Conservation (phyloP, 768 basidiomycete species). For the Tulasnella sp. region DNA sequence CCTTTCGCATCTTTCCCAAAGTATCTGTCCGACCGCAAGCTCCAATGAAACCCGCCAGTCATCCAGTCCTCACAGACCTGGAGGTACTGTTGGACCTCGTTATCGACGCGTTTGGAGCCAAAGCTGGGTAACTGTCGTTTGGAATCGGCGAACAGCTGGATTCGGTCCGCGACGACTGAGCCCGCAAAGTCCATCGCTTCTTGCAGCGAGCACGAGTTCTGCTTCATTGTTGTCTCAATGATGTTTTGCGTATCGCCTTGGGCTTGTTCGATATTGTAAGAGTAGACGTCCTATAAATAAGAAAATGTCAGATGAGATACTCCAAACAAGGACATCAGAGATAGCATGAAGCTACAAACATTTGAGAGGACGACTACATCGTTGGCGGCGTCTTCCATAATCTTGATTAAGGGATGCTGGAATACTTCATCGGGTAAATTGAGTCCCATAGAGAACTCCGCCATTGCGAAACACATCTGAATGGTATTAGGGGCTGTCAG, state of each 20-base stretch:
- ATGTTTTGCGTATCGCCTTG: slow-evolving; percentile 15
- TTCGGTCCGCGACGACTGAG: not conserved
- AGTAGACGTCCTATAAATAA: slow-evolving; percentile 42
- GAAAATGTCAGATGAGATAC: not conserved
- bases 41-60: slow-evolving; percentile 14
- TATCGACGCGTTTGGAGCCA: slow-evolving; percentile 2
- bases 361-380: slow-evolving; percentile 22
- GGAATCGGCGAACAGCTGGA: slow-evolving; percentile 3
- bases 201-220: slow-evolving; percentile 6
- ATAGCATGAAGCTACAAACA: slow-evolving; percentile 9
- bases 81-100: slow-evolving; percentile 9
- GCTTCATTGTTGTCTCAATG: slow-evolving; percentile 7
- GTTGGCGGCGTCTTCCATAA: slow-evolving; percentile 13
- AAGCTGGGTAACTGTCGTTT: not conserved
- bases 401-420: slow-evolving; percentile 19
- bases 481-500: not conserved
- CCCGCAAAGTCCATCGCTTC: slow-evolving; percentile 17
- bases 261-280: slow-evolving; percentile 37
- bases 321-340: not conserved
- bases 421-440: slow-evolving; percentile 21
- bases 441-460: slow-evolving; percentile 16
- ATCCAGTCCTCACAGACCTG: slow-evolving; percentile 14
- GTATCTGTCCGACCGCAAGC: slow-evolving; percentile 16
- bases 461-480: slow-evolving; percentile 19
- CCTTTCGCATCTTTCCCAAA: slow-evolving; percentile 15